Evolutionary conservation across 371 early-diverging fungal genomes (phyloP).

Genomic region (Mucor saturninus): DNA sequence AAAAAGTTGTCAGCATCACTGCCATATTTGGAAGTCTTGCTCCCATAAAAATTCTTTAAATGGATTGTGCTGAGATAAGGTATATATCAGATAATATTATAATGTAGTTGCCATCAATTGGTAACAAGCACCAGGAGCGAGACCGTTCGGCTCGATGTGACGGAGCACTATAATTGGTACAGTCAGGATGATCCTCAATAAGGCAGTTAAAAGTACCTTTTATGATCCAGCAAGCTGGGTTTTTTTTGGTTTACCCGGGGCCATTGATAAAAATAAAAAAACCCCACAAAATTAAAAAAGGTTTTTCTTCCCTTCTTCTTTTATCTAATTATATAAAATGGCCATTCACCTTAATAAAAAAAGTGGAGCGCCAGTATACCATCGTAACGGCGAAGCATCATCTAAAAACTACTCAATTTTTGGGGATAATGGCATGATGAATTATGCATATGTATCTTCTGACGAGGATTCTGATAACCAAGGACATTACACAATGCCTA

Average conservation of each 20-base stretch:
- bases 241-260: background rate
- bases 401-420: background rate
- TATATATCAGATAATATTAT: no score
- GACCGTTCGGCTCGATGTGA: no score
- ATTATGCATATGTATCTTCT: background rate
- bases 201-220: background rate
- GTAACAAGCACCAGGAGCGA: no score
- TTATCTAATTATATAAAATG: slow-evolving; percentile 4
- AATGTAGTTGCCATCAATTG: no score
- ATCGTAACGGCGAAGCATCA: background rate
- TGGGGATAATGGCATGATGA: slow-evolving; percentile 2
- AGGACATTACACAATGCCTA: slow-evolving; percentile 2
- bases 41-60: no score
- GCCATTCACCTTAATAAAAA: slow-evolving; percentile 8
- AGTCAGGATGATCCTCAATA: no score
- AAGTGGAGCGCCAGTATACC: slow-evolving; percentile 7
- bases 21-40: no score
- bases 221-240: no score
- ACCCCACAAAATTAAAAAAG: background rate
- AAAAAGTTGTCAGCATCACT: no score
- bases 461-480: background rate
- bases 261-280: background rate
- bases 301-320: slow-evolving; percentile 1
- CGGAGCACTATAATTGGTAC: no score
- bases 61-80: no score